Conservation (phyloP, 495 filamentous ascomycete genomes). For the Neurospora sublineolata region DNA sequence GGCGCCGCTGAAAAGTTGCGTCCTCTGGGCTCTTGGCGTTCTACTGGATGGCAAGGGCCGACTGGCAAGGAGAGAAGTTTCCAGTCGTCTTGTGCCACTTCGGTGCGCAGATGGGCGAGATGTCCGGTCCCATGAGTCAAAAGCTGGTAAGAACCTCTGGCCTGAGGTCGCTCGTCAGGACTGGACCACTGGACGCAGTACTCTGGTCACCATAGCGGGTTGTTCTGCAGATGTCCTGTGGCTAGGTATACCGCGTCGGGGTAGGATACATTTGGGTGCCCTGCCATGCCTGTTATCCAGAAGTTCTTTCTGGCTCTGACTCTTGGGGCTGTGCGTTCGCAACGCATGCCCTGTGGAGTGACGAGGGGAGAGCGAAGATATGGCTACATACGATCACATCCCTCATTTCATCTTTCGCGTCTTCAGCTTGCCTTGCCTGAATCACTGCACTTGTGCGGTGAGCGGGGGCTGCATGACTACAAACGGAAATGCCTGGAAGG, state of each 20-base stretch:
- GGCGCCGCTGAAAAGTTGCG: conserved; percentile 34
- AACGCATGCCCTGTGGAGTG: conserved; percentile 13
- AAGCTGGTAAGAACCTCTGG: conserved; percentile 49
- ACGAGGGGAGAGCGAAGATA: conserved; percentile 28
- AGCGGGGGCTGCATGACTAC: conserved; percentile 29
- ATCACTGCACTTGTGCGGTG: conserved; percentile 24
- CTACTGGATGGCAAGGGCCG: conserved; percentile 18
- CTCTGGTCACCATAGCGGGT: conserved; percentile 42
- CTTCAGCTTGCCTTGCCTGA: conserved; percentile 30
- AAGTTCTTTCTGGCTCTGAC: neutral
- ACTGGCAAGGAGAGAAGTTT: conserved; percentile 27
- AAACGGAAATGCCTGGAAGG: conserved; percentile 26
- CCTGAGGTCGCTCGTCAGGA: conserved; percentile 52
- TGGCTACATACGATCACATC: conserved; percentile 33
- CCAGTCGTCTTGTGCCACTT: conserved; percentile 25
- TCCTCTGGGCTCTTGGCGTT: conserved; percentile 4
- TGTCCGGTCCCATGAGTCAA: conserved; percentile 46
- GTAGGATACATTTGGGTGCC: conserved; percentile 8
- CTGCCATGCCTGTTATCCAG: conserved; percentile 19
- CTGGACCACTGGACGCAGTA: conserved; percentile 44
- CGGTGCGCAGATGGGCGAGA: conserved; percentile 21
- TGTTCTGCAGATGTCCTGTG: conserved; percentile 31
- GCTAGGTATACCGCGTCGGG: conserved; percentile 21
- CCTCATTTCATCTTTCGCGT: conserved; percentile 8
- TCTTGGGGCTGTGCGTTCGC: neutral